Base-by-base conservation (phyloP, 1,139 yeast species). In the Suhomyces panamericanus region DNA sequence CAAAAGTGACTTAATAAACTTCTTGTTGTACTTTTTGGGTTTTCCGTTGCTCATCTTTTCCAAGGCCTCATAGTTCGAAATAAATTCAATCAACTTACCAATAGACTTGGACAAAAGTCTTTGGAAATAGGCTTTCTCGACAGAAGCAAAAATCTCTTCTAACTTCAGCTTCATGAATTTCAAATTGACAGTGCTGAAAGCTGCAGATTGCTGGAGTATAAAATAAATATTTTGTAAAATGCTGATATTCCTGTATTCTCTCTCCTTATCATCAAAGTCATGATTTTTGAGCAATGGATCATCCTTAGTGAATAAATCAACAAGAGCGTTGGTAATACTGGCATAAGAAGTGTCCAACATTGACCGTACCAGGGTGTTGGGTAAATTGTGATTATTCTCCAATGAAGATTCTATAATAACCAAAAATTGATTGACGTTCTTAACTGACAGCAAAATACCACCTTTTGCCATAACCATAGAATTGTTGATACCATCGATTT, bases 61-160 rank as follows among this genome's bases (percentile, higher is more conserved):
- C 22, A 82, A 63, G 2, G 78, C 73, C 44, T 83, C 85, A 40
- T 85, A 80, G 37, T 83, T 88, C 38, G 76, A 76, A 5, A 89
- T 78, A 60, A 87, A 85, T 27, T 81, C 83, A 30, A 78, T 69
- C 45, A 87, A 64, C 58, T 81, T 85, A 6, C 89, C 95, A 60
- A 87, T 57, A 42, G 64, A 62, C 46, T 70, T 69, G 37, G 57
- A 59, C 32, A 74, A 51, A 22, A 81, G 76, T 46, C 77, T 76
- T 53, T 75, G 75, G 52, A 85, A 71, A 50, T 73, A 73, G 11
- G 55, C 56, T 6, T 55, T 59, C 51, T 68, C 68, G 9, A 83
- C 71, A 42, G 67, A 69, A 27, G 63, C 67, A 42, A 85, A 80
- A 43, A 84, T 82, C 4, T 62, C 51, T 6, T 69, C 72, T 39